These are phyloP conservation scores for Solanum chiquidenum DNA, from an alignment of 257 asterid species.

Conservation along the genomic window DNA sequence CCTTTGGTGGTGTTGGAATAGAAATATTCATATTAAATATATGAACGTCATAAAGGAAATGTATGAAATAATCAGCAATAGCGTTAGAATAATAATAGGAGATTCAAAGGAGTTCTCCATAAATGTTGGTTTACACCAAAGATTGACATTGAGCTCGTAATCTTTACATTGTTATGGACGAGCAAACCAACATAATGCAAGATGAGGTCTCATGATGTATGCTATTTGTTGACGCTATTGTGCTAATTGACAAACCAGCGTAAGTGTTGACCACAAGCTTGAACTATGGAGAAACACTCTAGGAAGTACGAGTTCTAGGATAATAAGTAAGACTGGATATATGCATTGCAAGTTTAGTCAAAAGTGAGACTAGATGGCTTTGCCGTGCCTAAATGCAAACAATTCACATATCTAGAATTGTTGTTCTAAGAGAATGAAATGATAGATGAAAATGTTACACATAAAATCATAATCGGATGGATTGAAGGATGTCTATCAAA, in stretches of 20 bases:
- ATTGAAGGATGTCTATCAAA: background rate
- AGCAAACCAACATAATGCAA: background rate
- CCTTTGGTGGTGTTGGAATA: background rate
- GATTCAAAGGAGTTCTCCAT: background rate
- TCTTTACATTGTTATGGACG: background rate
- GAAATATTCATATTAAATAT: background rate
- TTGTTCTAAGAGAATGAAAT: background rate
- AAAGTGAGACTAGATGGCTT: background rate
- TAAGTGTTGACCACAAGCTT: background rate
- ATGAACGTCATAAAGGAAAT: background rate
- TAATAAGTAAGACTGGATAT: background rate
- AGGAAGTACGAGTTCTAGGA: background rate
- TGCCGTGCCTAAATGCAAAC: background rate
- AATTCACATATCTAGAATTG: background rate
- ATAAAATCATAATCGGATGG: background rate
- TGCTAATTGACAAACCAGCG: background rate
- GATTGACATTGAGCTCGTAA: background rate
- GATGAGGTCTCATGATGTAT: background rate
- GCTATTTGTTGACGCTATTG: background rate
- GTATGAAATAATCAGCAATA: background rate
- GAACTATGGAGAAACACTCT: background rate
- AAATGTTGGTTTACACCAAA: background rate
- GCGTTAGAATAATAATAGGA: background rate
- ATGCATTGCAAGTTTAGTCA: background rate
- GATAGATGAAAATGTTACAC: background rate